Conservation (phyloP, 805 yeast genomes). For the Yamadazyma sp. region DNA sequence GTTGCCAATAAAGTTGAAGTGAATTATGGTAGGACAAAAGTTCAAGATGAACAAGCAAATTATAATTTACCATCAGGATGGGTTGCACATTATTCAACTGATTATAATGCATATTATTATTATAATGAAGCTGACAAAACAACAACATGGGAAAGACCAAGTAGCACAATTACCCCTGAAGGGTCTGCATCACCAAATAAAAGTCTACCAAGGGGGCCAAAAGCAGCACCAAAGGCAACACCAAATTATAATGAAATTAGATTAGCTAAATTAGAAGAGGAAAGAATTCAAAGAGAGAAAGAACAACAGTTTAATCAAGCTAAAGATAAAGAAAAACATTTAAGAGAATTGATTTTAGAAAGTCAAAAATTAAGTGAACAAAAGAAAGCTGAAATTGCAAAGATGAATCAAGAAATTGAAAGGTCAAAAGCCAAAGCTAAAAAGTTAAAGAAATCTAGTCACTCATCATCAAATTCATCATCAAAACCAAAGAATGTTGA, state of each 20-base stretch:
- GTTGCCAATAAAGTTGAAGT: constrained; percentile 22
- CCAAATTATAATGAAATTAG: constrained; percentile 16
- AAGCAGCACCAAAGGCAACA: constrained; percentile 3
- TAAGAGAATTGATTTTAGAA: constrained; percentile 35
- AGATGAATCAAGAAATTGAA: constrained; percentile 17
- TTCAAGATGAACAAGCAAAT: constrained; percentile 21
- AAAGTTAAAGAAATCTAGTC: constrained; percentile 5
- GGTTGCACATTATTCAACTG: constrained; percentile 53
- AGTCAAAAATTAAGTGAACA: constrained; percentile 29
- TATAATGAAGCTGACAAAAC: constrained; percentile 46
- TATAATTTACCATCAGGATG: constrained; percentile 58
- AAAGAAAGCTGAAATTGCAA: constrained; percentile 25
- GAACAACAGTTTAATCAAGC: constrained; percentile 32
- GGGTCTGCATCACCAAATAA: constrained; percentile 6
- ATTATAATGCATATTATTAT: constrained; percentile 47
- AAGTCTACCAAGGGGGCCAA: constrained; percentile 34
- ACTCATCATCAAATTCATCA: background rate
- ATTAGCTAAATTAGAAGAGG: constrained; percentile 32
- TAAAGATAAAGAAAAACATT: constrained; percentile 30
- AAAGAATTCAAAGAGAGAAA: constrained; percentile 27
- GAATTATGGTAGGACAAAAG: constrained; percentile 20
- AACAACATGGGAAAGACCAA: constrained; percentile 64
- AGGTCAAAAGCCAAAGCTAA: constrained; percentile 13
- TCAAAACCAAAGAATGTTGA: constrained; percentile 15
- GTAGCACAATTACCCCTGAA: background rate